phyloP scores from a whole-genome alignment of 2,329 filamentous ascomycete genomes.

The Blumeria graminis region DNA sequence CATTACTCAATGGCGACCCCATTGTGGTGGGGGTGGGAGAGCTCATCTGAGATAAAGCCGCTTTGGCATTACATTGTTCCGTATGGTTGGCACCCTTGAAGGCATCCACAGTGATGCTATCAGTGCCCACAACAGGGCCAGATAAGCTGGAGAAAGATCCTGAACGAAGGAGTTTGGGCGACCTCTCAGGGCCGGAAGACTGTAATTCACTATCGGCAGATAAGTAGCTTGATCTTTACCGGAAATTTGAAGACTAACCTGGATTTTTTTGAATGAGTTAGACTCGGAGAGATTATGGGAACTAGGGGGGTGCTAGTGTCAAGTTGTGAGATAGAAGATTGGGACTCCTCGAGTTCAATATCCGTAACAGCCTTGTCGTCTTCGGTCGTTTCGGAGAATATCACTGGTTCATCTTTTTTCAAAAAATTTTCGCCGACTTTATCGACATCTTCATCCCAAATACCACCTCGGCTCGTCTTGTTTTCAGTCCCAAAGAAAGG shows the following conservation, averaged over 20 bases:
- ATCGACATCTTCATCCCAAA: slow-evolving; percentile 33
- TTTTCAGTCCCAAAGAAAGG: slow-evolving; percentile 66
- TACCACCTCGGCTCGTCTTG: slow-evolving; percentile 63
- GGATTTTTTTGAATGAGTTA: slow-evolving; percentile 28
- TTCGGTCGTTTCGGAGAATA: slow-evolving; percentile 16
- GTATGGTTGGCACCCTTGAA: slow-evolving; percentile 29
- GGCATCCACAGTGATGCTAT: slow-evolving; percentile 40
- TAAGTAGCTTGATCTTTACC: slow-evolving; percentile 18
- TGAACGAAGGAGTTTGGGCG: slow-evolving; percentile 31
- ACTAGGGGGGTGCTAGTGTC: slow-evolving; percentile 7
- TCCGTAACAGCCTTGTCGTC: too few relatives aligned
- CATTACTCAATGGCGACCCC: slow-evolving; percentile 19
- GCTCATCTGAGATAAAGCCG: slow-evolving; percentile 30
- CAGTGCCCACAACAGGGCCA: slow-evolving; percentile 40
- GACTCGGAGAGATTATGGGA: slow-evolving; percentile 13
- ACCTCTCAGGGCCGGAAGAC: slow-evolving; percentile 16
- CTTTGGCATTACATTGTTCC: slow-evolving; percentile 39
- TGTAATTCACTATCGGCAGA: slow-evolving; percentile 26
- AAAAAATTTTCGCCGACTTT: slow-evolving; percentile 10
- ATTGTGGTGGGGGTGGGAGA: slow-evolving; percentile 25
- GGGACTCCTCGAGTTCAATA: too few relatives aligned
- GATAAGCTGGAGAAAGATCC: slow-evolving; percentile 37
- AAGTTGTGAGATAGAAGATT: slow-evolving; percentile 17
- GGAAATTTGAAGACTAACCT: not conserved
- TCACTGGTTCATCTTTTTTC: slow-evolving; percentile 19